Evolutionary conservation across 2,329 filamentous ascomycete species (phyloP).

Genomic region (Penicillium decumbens): DNA sequence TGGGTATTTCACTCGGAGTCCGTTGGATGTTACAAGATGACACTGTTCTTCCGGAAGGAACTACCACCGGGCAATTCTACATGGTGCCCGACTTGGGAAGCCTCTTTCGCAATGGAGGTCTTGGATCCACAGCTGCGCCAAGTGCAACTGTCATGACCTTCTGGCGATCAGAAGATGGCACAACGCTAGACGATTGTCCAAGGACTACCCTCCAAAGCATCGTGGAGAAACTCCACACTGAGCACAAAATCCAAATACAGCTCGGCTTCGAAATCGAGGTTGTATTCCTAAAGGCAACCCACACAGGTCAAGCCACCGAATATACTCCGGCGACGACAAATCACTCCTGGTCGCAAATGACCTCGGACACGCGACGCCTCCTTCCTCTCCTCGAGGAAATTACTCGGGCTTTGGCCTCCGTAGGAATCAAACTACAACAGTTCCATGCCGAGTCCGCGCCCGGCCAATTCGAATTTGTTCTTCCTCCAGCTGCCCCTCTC

Average conservation of each 20-base stretch:
- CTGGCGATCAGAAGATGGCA: conserved; percentile 57
- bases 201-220: conserved; percentile 57
- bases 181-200: conserved; percentile 57
- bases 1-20: conserved; percentile 61
- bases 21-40: conserved; percentile 68
- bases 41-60: conserved; percentile 47
- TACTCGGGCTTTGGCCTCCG: conserved; percentile 53
- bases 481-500: conserved; percentile 60
- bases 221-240: conserved; percentile 48
- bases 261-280: conserved; percentile 82
- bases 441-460: conserved; percentile 69
- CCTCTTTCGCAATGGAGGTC: conserved; percentile 55
- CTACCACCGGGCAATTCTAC: conserved; percentile 61
- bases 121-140: conserved; percentile 39
- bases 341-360: conserved; percentile 67
- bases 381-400: conserved; percentile 62
- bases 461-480: conserved; percentile 73
- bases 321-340: conserved; percentile 53
- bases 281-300: conserved; percentile 57
- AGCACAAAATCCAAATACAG: conserved; percentile 55
- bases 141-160: conserved; percentile 64
- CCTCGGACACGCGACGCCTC: conserved; percentile 55
- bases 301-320: conserved; percentile 24
- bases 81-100: conserved; percentile 63
- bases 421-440: conserved; percentile 65